Evolutionary conservation across 169 alveolate genomes (phyloP), one percentile per base, ranked within the genome.

Genomic region (Toxoplasma gondii): DNA sequence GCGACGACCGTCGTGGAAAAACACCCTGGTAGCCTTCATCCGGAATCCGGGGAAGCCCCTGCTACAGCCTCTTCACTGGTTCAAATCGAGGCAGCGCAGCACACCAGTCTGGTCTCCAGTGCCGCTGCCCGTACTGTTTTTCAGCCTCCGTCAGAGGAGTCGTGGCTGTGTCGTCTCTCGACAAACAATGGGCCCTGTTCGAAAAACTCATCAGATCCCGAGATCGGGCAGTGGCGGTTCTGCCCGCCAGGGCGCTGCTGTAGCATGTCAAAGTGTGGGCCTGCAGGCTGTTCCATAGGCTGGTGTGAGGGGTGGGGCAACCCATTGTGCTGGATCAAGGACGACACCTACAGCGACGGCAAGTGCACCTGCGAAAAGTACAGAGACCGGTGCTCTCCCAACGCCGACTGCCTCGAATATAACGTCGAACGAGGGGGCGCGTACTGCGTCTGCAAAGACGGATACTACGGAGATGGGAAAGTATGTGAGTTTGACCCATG

Each of bases 211-310:
- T 17, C 54, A 19, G 12, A 10, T 24, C 27, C 69, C 4, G 31
- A 12, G 67, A 64, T 29, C 38, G 69, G 74, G 29, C 31, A 22
- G 36, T 39, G 67, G 90, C 41, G 36, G 41, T 91, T 64, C 69
- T 91, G 94, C 43, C 91, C 64, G 0, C 2, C 19, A 29, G 53
- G 44, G 41, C 58, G 53, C 34, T 91, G 94, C 91, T 91, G 94
- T 67, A 91, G 91, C 91, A 91, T 49, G 45, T 69, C 94, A n/a
- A 41, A n/a, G 41, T 91, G 94, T 58, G 91, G 34, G 2, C 9
- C 17, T 4, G 91, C 82, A 9, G 34, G 45, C 36, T 91, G 94
- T 82, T 82, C 86, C 9, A 45, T 53, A 0, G 78, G 58, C 0
- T 74, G 80, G 4, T 80, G 44, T 34, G 34, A 45, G 81, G 44